Percentiles rank a stretch among this genome's conserved stretches.
phyloP scores from a whole-genome alignment of 164 flowering plant species.

The Kingdonia uniflora region DNA sequence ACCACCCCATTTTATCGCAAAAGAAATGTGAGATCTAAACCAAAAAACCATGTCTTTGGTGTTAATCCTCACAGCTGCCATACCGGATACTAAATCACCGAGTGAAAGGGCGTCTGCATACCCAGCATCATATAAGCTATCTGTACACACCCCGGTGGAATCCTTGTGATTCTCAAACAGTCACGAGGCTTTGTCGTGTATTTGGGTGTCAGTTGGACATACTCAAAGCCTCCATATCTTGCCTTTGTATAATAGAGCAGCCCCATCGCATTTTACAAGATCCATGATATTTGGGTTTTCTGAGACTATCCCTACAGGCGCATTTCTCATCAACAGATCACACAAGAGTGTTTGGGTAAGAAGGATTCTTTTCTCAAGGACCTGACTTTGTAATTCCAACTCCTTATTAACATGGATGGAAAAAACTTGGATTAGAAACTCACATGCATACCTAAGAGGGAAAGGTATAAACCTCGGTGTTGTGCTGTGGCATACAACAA shows the following conservation, averaged over 20 bases:
- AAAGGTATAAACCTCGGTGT: constrained; percentile 93
- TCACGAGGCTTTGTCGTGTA: constrained; percentile 58
- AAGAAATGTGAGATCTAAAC: constrained; percentile 84
- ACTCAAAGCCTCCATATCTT: constrained; percentile 57
- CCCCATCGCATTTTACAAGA: constrained; percentile 92
- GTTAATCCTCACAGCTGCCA: constrained; percentile 86
- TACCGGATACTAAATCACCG: constrained; percentile 74
- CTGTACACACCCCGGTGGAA: constrained; percentile 90
- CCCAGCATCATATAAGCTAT: constrained; percentile 85
- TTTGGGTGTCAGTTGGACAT: constrained; percentile 60
- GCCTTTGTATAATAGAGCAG: constrained; percentile 62
- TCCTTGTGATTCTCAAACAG: constrained; percentile 65
- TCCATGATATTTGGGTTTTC: constrained; percentile 88
- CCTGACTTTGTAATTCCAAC: constrained; percentile 69
- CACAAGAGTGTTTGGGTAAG: constrained; percentile 88
- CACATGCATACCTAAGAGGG: constrained; percentile 94
- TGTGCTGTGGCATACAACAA: constrained; percentile 86
- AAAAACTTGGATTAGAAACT: constrained; percentile 91
- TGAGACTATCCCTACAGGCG: constrained; percentile 82
- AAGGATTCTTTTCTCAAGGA: constrained; percentile 74
- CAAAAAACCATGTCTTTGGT: constrained; percentile 76
- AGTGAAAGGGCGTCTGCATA: constrained; percentile 69
- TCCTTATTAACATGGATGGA: constrained; percentile 89
- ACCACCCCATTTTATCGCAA: constrained; percentile 88
- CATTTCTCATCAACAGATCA: constrained; percentile 91